Evolutionary conservation across 2,329 filamentous ascomycete genomes (phyloP).

Genomic region (Periconia sp.): DNA sequence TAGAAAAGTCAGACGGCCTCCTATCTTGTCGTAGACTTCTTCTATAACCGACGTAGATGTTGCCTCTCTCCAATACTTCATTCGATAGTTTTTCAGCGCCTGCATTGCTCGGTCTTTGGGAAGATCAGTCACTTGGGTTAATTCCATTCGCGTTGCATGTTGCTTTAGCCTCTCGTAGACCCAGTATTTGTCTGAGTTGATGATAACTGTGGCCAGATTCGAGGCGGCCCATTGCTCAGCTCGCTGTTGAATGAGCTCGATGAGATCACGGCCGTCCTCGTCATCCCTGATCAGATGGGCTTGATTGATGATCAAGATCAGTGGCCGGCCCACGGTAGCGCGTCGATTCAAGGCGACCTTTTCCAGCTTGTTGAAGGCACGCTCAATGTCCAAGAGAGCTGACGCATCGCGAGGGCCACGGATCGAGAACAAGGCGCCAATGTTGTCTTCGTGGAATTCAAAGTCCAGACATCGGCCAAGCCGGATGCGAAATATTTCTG

Average conservation of each 20-base stretch:
- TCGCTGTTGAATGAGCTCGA: conserved; percentile 93
- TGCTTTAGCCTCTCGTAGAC: conserved; percentile 94
- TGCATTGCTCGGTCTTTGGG: conserved; percentile 77
- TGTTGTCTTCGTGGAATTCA: conserved; percentile 97
- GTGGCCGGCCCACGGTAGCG: conserved; percentile 66
- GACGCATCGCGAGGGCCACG: conserved; percentile 90
- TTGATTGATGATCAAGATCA: conserved; percentile 94
- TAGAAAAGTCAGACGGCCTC: conserved; percentile 85
- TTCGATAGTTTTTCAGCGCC: conserved; percentile 80
- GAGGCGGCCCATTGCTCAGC: conserved; percentile 96
- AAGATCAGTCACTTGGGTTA: conserved; percentile 84
- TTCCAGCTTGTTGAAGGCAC: conserved; percentile 96
- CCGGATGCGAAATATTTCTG: conserved; percentile 92
- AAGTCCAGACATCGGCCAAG: conserved; percentile 94
- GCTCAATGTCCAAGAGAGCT: conserved; percentile 91
- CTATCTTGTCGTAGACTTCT: conserved; percentile 83
- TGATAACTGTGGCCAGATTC: conserved; percentile 87
- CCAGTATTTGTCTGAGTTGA: conserved; percentile 99
- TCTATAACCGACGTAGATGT: conserved; percentile 65
- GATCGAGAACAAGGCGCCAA: conserved; percentile 94
- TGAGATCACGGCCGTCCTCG: conserved; percentile 87
- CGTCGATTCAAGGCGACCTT: conserved; percentile 85
- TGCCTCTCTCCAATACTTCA: conserved; percentile 73
- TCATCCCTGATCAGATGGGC: conserved; percentile 91
- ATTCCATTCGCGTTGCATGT: conserved; percentile 92